A percentile compares a stretch with the other conserved stretches of the same genome.
Conservation (phyloP, 2,329 filamentous ascomycete species). For the Aspergillus intermedius region DNA sequence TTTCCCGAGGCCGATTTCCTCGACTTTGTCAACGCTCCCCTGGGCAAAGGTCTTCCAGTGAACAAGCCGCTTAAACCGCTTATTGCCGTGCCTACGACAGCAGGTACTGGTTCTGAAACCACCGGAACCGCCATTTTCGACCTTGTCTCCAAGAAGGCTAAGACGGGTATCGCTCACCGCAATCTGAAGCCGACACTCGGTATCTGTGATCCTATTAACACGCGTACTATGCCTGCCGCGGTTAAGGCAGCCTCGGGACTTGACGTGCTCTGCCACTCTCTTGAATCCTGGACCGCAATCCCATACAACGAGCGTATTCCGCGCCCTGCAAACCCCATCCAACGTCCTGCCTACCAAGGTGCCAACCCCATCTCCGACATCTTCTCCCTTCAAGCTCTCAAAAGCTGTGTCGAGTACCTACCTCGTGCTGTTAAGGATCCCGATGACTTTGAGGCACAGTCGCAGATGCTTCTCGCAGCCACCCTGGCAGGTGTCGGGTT, state of each 20-base stretch:
- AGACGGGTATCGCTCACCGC: slow-evolving; percentile 92
- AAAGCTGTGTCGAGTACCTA: slow-evolving; percentile 82
- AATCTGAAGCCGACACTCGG: slow-evolving; percentile 93
- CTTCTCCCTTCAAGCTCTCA: slow-evolving; percentile 82
- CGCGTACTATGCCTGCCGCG: slow-evolving; percentile 87
- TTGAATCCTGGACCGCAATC: slow-evolving; percentile 97
- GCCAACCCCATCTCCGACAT: slow-evolving; percentile 97
- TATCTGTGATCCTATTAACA: slow-evolving; percentile 82
- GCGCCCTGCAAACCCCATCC: slow-evolving; percentile 78
- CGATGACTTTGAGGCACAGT: slow-evolving; percentile 87
- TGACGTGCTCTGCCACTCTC: slow-evolving; percentile 88
- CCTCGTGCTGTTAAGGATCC: slow-evolving; percentile 81
- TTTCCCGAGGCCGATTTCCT: slow-evolving; percentile 91
- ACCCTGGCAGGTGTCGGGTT: slow-evolving; percentile 94
- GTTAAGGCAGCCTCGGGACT: slow-evolving; percentile 88
- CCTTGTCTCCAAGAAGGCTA: slow-evolving; percentile 78
- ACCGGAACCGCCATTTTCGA: slow-evolving; percentile 98
- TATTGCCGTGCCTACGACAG: slow-evolving; percentile 77
- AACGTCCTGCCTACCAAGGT: slow-evolving; percentile 90
- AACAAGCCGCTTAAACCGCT: slow-evolving; percentile 65
- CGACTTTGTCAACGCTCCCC: slow-evolving; percentile 93
- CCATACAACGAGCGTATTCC: slow-evolving; percentile 83
- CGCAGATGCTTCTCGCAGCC: slow-evolving; percentile 89
- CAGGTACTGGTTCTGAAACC: slow-evolving; percentile 85
- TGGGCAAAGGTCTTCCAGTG: slow-evolving; percentile 77